Base-by-base conservation (phyloP, 2,329 filamentous ascomycete species). In the Hysterium pulicare region DNA sequence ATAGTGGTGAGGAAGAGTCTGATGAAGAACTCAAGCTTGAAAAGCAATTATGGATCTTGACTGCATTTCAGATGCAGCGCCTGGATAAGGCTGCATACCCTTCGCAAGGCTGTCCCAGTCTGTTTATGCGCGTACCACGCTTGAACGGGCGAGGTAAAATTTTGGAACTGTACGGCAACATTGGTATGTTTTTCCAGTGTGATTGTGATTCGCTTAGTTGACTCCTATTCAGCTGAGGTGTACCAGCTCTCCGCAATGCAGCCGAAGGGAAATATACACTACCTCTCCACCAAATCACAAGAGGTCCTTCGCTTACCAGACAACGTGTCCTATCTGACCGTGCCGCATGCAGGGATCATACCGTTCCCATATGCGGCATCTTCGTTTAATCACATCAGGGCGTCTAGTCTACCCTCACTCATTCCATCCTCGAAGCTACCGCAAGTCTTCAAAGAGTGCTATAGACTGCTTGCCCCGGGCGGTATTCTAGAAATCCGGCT, bases 41-140 rank as follows among this genome's bases (percentile, higher is more conserved):
- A 47, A 78, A 78, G 55, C 78, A 80, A 52, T 64, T 77, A 31
- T 83, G 80, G 80, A 76, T 88, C 67, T 68, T 83, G 24, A 81
- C 76, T 21, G 73, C 73, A 1, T 64, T 86, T 40, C 71, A 62
- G 37, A 52, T 63, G 28, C 69, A 71, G 23, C 62, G 53, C 35
- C 40, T 57, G 40, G 57, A 57, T 30, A 57, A 49, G 26, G 51
- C 46, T 28, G 47, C 36, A 35, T 46, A 33, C 55, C 59, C 38
- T 51, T 52, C 47, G 46, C 58, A 43, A 54, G 41, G 30, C 16
- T 28, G 15, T 8, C 21, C 38, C 15, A 48, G 21, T 22, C 45
- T n/a, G 26, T 30, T 48, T 16, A 40, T 44, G 11, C 26, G 16
- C 3, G 23, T 46, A 8, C 41, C 39, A 34, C 63, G 59, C 53